Percentiles rank a stretch among this genome's conserved stretches.
These are phyloP conservation scores for Magnusiomyces paraingens DNA, from an alignment of 1,139 yeast genomes.

Conservation along the genomic window DNA sequence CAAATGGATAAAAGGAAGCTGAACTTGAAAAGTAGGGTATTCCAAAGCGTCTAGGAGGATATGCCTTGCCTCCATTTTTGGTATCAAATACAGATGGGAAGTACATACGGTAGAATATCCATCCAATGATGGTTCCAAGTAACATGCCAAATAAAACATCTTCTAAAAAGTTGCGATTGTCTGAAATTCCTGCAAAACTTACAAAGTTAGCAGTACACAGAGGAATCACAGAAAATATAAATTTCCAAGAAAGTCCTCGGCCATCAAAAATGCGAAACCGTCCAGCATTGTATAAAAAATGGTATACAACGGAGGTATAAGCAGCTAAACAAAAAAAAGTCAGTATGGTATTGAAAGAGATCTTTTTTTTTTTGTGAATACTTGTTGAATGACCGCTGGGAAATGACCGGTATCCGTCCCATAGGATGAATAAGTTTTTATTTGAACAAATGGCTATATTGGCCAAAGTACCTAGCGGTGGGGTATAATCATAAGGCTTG, in stretches of 20 bases:
- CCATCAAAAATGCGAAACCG: slow-evolving; percentile 11
- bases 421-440: slow-evolving; percentile 3
- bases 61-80: slow-evolving; percentile 9
- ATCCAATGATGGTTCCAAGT: slow-evolving; percentile 7
- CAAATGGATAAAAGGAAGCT: slow-evolving; percentile 1
- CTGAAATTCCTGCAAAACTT: slow-evolving; percentile 8
- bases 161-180: slow-evolving; percentile 7
- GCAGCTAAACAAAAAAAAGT: slow-evolving; percentile 5
- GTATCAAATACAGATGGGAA: slow-evolving; percentile 10
- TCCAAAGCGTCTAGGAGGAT: slow-evolving; percentile 11
- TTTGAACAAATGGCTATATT: slow-evolving; percentile 11
- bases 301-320: slow-evolving; percentile 8
- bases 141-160: slow-evolving; percentile 11
- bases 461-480: slow-evolving; percentile 8
- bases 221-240: slow-evolving; percentile 3
- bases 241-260: slow-evolving; percentile 3
- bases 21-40: slow-evolving; percentile 6
- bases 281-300: slow-evolving; percentile 10
- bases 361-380: neutral
- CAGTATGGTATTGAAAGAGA: neutral
- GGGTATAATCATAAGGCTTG: slow-evolving; percentile 6
- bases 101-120: slow-evolving; percentile 8
- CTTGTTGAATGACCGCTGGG: slow-evolving; percentile 14
- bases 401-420: slow-evolving; percentile 13
- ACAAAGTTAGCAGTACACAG: slow-evolving; percentile 2